Evolutionary conservation across 495 filamentous ascomycete genomes (phyloP), one percentile per base, ranked within the genome.

Genomic region (Neurospora hispaniola): DNA sequence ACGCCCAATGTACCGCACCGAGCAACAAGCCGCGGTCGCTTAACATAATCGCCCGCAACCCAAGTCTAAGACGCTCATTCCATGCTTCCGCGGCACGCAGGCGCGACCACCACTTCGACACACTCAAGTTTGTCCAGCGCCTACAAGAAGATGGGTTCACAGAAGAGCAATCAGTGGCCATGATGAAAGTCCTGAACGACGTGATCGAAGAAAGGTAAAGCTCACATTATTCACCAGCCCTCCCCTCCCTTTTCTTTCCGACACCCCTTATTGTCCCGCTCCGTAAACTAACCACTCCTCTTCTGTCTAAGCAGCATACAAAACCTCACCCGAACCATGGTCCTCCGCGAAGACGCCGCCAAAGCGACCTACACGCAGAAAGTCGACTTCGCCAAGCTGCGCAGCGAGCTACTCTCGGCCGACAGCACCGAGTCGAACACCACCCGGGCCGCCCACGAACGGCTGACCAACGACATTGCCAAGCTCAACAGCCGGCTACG

Each of bases 341-440:
- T 99, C 4, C 87, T 96, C n/a, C 92, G 93, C 78, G 96, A 98
- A 83, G 96, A 93, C 74, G 89, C 91, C 54, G 91, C 91, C 74
- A 90, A 90, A 73, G 91, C 93, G 7, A 96, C 93, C 3, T 99
- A 99, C 83, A 97, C 94, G 0, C 96, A 98, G 79, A 98, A 98
- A 82, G 96, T 99, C 72, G 96, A 99, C 83, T 98, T 99, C 77
- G 93, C 96, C n/a, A 97, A 98, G 85, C 89, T 98, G 23, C 93
- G 96, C 79, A 95, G 93, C 38, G 96, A 99, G 81, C 89, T 99
- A 3, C 88, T 97, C 0, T 92, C 92, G 11, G 89, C 94, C 5
- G 96, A 99, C 82, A 94, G 91, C 59, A 94, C 92, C 68, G 96
- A 99, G 83, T 89, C 91, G 3, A 90, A 92, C 76, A 89, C 95